Conservation (phyloP, 2,329 filamentous ascomycete genomes). For the Nannizzia gypsea region DNA sequence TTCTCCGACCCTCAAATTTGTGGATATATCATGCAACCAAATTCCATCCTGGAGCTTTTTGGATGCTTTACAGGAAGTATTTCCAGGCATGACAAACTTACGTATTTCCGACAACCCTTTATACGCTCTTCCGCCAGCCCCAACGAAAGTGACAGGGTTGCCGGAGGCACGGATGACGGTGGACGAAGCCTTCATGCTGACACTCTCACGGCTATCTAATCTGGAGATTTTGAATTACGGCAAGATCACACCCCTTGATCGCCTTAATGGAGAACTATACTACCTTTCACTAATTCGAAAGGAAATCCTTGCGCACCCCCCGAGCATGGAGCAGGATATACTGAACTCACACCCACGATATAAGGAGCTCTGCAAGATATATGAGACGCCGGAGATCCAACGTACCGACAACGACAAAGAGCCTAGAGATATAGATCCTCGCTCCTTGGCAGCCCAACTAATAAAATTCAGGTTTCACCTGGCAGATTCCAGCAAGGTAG, state of each 20-base stretch:
- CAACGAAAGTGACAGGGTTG: conserved; percentile 29
- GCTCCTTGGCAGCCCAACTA: conserved; percentile 70
- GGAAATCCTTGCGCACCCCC: conserved; percentile 45
- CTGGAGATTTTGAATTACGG: conserved; percentile 52
- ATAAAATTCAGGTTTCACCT: conserved; percentile 52
- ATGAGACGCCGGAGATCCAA: conserved; percentile 58
- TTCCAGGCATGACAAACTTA: conserved; percentile 63
- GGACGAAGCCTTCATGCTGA: conserved; percentile 83
- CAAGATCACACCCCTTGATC: conserved; percentile 58
- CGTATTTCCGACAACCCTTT: conserved; percentile 80
- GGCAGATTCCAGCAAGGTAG: conserved; percentile 5
- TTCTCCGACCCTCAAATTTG: conserved; percentile 44
- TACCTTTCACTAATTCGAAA: conserved; percentile 76
- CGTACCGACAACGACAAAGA: conserved; percentile 34
- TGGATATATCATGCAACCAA: conserved; percentile 64
- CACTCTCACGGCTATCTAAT: conserved; percentile 58
- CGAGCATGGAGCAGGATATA: conserved; percentile 39
- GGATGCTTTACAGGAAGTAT: conserved; percentile 52
- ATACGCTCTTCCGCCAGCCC: conserved; percentile 43
- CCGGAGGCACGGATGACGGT: conserved; percentile 36
- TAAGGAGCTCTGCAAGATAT: conserved; percentile 57
- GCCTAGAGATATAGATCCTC: conserved; percentile 47
- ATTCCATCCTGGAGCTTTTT: conserved; percentile 62
- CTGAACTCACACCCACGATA: conserved; percentile 59
- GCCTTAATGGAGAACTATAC: conserved; percentile 81